Evolutionary conservation across 2,329 filamentous ascomycete species (phyloP).

Genomic region (Fusarium sp.): DNA sequence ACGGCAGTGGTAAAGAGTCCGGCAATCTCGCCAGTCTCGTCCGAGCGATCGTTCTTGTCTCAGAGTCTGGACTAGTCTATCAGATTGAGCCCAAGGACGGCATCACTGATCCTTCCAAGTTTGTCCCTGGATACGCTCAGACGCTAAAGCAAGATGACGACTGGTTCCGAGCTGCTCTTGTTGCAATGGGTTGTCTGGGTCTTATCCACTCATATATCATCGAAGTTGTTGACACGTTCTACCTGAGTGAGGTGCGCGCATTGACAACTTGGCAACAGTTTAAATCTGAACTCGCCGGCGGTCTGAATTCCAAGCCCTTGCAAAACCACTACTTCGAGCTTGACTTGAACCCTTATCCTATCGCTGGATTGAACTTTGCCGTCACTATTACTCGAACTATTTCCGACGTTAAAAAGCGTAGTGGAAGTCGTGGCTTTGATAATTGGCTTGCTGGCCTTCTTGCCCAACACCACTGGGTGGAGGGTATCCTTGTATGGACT

Average conservation of each 20-base stretch:
- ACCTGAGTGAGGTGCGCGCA: background rate
- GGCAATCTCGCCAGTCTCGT: background rate
- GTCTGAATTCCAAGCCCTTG: rapidly evolving
- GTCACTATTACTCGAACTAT: rapidly evolving
- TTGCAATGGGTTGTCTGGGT: background rate
- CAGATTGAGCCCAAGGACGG: background rate
- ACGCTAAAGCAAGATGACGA: slow-evolving; percentile 3
- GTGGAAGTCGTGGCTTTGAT: background rate
- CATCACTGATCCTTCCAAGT: background rate
- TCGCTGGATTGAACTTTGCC: rapidly evolving
- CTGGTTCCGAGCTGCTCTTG: background rate
- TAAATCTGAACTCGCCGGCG: background rate
- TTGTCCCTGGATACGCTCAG: background rate
- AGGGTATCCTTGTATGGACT: slow-evolving; percentile 4
- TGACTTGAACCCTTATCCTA: background rate
- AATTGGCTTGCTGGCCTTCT: slow-evolving; percentile 7
- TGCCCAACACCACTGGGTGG: background rate
- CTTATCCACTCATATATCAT: slow-evolving; percentile 7
- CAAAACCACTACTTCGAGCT: slow-evolving; percentile 9
- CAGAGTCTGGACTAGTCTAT: background rate
- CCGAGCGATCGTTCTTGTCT: background rate
- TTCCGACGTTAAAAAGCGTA: background rate
- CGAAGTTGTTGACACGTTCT: slow-evolving; percentile 1
- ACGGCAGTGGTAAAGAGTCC: background rate
- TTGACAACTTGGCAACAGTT: slow-evolving; percentile 6